Evolutionary conservation across 2,329 filamentous ascomycete genomes (phyloP).

Genomic region (Metarhizium anisopliae): DNA sequence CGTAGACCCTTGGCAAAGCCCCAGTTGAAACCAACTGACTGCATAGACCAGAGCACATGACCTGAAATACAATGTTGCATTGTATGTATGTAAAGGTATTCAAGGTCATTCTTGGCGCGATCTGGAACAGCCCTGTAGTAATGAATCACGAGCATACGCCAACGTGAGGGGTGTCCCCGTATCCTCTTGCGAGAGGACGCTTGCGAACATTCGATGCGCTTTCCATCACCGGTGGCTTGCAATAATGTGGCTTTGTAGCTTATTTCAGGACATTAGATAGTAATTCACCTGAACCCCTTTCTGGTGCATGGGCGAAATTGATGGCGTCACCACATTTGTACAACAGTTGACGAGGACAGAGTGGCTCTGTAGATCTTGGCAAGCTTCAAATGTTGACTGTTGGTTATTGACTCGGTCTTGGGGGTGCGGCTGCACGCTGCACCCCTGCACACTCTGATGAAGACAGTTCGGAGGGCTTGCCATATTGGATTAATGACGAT

Average conservation of each 20-base stretch:
- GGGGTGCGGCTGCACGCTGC: background rate
- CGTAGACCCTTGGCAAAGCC: background rate
- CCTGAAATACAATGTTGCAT: background rate
- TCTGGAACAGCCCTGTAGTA: background rate
- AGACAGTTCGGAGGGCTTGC: background rate
- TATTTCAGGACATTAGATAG: background rate
- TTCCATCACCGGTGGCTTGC: background rate
- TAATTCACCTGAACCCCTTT: background rate
- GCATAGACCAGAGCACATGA: background rate
- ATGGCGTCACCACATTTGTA: background rate
- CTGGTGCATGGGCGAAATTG: background rate
- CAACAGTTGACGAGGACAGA: background rate
- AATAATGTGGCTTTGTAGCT: background rate
- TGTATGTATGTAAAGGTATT: background rate
- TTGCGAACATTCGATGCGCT: background rate
- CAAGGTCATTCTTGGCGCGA: background rate
- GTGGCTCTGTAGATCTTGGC: background rate
- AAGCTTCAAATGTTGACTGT: too few relatives aligned
- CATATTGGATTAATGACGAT: background rate
- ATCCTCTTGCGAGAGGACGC: background rate
- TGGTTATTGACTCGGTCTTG: too few relatives aligned
- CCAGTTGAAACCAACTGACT: background rate
- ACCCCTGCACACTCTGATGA: background rate
- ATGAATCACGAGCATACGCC: background rate
- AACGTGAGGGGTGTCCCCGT: background rate